Conservation (phyloP, 495 filamentous ascomycete genomes). For the Lichenothelia convexa region DNA sequence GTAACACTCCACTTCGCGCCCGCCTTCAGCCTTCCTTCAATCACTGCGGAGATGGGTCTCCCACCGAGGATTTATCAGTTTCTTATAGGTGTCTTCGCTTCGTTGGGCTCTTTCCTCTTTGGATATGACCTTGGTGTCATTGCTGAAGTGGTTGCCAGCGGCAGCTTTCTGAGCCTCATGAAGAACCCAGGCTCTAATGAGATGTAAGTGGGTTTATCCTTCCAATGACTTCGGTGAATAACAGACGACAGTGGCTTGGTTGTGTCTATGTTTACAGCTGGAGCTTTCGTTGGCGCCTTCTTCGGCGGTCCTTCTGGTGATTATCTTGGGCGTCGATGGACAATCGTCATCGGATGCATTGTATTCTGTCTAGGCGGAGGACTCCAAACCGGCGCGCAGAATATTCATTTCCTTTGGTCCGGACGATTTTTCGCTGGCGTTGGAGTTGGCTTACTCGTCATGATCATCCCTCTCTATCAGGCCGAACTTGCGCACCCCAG, state of each 20-base stretch:
- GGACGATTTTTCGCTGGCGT: slow-evolving; percentile 24
- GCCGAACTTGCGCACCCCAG: slow-evolving; percentile 14
- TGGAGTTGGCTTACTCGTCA: slow-evolving; percentile 11
- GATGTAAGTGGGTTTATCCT: no score
- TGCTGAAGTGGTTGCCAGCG: slow-evolving; percentile 21
- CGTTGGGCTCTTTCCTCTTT: slow-evolving; percentile 12
- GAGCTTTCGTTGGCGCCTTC: slow-evolving; percentile 14
- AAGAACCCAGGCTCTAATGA: no score
- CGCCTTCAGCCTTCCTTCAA: background rate
- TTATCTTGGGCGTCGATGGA: slow-evolving; percentile 13
- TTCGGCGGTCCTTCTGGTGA: slow-evolving; percentile 9
- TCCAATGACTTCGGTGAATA: no score
- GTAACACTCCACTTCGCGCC: no score
- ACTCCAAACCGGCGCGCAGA: slow-evolving; percentile 23
- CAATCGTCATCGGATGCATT: slow-evolving; percentile 22
- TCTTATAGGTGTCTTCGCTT: slow-evolving; percentile 11
- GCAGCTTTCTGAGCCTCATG: slow-evolving; percentile 20
- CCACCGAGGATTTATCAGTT: slow-evolving; percentile 11
- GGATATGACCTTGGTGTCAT: slow-evolving; percentile 21
- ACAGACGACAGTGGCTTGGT: no score
- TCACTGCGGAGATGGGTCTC: background rate
- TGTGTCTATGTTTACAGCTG: slow-evolving; percentile 26
- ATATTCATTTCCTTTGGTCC: slow-evolving; percentile 20
- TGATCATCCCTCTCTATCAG: slow-evolving; percentile 16
- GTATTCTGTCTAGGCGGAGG: slow-evolving; percentile 25